A percentile compares a stretch with the other conserved stretches of the same genome.
Conservation (phyloP, 345 rosid genomes). For the Euphorbia peplus region DNA sequence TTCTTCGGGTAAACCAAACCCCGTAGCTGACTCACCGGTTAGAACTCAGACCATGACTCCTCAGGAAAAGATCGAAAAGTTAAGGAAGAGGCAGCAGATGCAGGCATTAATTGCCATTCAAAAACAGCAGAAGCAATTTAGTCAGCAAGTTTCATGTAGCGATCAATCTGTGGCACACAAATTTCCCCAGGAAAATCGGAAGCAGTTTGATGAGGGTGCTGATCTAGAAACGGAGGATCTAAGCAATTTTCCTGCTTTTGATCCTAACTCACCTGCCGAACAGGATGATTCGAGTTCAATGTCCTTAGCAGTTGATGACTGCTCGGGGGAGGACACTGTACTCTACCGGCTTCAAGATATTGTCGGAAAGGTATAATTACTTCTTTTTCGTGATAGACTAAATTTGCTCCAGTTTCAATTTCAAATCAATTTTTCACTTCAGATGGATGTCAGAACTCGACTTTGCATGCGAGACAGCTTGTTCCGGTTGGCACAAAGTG, state of each 20-base stretch:
- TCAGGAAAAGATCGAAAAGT: constrained; percentile 85
- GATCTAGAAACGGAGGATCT: constrained; percentile 41
- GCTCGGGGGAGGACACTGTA: constrained; percentile 46
- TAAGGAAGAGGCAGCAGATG: constrained; percentile 91
- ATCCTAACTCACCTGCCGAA: constrained; percentile 53
- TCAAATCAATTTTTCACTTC: constrained; percentile 30
- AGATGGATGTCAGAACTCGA: constrained; percentile 73
- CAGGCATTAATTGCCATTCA: constrained; percentile 96
- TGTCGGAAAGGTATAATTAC: constrained; percentile 61
- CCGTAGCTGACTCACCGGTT: constrained; percentile 39
- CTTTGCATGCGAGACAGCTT: constrained; percentile 89
- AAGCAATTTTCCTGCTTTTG: constrained; percentile 46
- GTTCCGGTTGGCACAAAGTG: constrained; percentile 89
- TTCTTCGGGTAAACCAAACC: constrained; percentile 40
- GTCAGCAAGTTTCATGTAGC: constrained; percentile 38
- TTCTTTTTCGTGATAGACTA: constrained; percentile 22
- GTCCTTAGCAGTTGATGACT: constrained; percentile 42
- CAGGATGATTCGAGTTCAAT: constrained; percentile 51
- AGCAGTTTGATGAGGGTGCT: constrained; percentile 44
- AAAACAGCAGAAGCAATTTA: constrained; percentile 74
- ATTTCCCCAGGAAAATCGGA: constrained; percentile 42
- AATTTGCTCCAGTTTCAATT: constrained; percentile 18
- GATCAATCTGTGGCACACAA: constrained; percentile 43
- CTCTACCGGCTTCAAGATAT: constrained; percentile 71
- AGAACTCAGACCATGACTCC: constrained; percentile 81